Conservation (phyloP, 768 basidiomycete species). For the Pleurotus tuoliensis region DNA sequence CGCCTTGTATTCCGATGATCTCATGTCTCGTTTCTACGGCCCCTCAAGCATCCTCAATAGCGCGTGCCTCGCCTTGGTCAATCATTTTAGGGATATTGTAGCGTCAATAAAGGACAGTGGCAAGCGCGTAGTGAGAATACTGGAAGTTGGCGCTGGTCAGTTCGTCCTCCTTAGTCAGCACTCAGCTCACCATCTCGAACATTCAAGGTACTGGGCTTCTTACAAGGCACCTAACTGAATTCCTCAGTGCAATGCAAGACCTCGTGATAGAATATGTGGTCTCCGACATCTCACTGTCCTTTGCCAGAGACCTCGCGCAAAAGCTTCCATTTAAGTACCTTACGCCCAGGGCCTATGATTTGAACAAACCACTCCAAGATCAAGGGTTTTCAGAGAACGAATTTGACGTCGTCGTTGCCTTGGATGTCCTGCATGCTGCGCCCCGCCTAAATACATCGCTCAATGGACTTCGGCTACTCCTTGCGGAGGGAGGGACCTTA, state of each 20-base stretch:
- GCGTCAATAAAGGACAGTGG: background rate
- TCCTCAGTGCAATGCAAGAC: background rate
- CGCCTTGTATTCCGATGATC: background rate
- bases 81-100: background rate
- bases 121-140: background rate
- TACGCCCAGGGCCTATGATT: background rate
- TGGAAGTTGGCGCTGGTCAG: slow-evolving; percentile 1
- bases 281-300: background rate
- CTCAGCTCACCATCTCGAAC: too few species aligned
- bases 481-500: background rate
- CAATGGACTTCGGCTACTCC: background rate
- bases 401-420: background rate
- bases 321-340: background rate
- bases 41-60: background rate
- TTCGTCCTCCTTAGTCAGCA: too few species aligned
- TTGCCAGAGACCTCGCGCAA: background rate
- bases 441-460: background rate
- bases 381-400: background rate
- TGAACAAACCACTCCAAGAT: background rate
- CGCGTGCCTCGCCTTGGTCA: background rate
- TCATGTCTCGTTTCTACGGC: background rate
- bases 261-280: background rate
- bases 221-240: background rate
- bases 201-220: background rate
- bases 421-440: background rate